Evolutionary conservation across 768 basidiomycete species (phyloP).

Genomic region (Lentinula sp.): DNA sequence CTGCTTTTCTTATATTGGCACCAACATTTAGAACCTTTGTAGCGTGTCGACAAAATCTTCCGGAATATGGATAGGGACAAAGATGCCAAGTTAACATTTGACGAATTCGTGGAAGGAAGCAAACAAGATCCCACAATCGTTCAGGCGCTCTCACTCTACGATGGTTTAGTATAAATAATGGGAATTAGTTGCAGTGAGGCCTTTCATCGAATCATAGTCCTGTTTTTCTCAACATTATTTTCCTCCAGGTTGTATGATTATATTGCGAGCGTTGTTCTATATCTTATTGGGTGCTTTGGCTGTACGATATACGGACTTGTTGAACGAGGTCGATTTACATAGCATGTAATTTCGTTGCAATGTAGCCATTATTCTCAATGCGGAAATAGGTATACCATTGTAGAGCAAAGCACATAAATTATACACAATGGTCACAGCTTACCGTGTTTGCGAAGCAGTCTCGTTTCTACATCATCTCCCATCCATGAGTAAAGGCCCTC

Average conservation of each 20-base stretch:
- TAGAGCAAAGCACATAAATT: neutral
- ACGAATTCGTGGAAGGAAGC: slow-evolving; percentile 97
- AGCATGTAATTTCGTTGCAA: slow-evolving; percentile 11
- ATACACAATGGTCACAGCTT: neutral
- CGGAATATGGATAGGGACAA: slow-evolving; percentile 95
- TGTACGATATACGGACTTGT: neutral
- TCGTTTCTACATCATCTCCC: slow-evolving; percentile 73
- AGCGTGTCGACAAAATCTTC: slow-evolving; percentile 99
- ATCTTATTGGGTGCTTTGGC: neutral
- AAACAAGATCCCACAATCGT: slow-evolving; percentile 99
- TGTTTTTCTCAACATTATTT: too few species aligned
- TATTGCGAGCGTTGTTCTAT: neutral
- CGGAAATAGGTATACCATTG: neutral
- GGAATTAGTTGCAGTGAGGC: neutral
- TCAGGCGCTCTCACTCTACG: slow-evolving; percentile 93
- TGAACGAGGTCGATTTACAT: neutral
- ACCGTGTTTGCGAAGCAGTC: slow-evolving; percentile 74
- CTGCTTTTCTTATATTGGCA: slow-evolving; percentile 7
- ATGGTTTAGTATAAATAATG: slow-evolving; percentile 72
- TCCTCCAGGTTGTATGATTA: neutral
- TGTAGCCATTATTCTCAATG: slow-evolving; percentile 21
- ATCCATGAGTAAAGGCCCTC: slow-evolving; percentile 83
- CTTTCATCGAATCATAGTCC: neutral
- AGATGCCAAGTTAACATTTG: slow-evolving; percentile 88
- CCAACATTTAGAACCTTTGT: slow-evolving; percentile 9